Conservation (phyloP, 495 filamentous ascomycete genomes). For the Evansstolkia leycettana region DNA sequence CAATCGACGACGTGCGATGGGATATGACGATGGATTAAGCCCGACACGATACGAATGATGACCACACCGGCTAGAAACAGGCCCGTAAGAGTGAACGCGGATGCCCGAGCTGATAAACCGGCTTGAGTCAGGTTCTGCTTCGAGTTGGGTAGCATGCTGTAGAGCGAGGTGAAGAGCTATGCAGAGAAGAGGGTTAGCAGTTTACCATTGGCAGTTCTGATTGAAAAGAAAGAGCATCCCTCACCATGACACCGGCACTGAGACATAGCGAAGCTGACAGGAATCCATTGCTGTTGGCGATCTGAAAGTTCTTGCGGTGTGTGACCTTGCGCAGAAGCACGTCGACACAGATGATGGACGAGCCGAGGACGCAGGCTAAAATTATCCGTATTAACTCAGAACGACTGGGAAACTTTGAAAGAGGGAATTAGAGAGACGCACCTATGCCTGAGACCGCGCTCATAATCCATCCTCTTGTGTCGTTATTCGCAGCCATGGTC, state of each 20-base stretch:
- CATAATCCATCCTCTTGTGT: conserved; percentile 91
- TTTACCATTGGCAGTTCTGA: neutral
- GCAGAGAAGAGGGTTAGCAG: conserved; percentile 3
- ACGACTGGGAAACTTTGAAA: too few relatives aligned
- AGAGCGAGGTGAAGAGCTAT: conserved; percentile 85
- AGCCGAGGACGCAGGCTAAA: conserved; percentile 68
- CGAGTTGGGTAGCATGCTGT: conserved; percentile 85
- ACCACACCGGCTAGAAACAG: conserved; percentile 75
- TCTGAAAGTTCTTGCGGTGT: conserved; percentile 63
- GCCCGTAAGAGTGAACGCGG: conserved; percentile 60
- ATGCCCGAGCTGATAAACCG: conserved; percentile 48
- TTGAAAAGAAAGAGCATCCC: conserved; percentile 5
- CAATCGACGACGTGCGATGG: conserved; percentile 94
- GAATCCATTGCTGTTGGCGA: conserved; percentile 80
- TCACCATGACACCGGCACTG: conserved; percentile 95
- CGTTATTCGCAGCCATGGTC: conserved; percentile 50
- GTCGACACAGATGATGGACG: conserved; percentile 80
- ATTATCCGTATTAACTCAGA: too few relatives aligned
- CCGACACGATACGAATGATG: conserved; percentile 70
- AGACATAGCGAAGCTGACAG: conserved; percentile 79
- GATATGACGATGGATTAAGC: conserved; percentile 66
- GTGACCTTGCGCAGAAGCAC: conserved; percentile 58
- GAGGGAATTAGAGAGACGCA: conserved; percentile 17
- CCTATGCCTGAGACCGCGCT: conserved; percentile 71
- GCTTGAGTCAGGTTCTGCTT: conserved; percentile 60